These are phyloP conservation scores for Polytrichum formosum DNA, from an alignment of 225 moss, liverwort and hornwort genomes.

Conservation along the genomic window DNA sequence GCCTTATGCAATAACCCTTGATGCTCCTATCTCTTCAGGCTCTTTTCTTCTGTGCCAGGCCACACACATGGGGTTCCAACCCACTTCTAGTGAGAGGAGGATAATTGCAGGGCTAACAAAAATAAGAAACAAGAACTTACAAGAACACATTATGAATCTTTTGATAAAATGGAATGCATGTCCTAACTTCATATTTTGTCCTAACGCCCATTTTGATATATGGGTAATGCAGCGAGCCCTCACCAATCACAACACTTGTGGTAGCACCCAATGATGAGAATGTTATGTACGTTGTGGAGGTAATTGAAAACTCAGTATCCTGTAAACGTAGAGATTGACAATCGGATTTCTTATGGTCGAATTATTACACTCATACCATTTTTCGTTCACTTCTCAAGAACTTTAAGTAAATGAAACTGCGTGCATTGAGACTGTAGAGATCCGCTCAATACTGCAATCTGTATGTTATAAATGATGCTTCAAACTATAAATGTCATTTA, in stretches of 20 bases:
- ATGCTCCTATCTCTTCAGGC: background rate
- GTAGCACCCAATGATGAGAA: constrained; percentile 26
- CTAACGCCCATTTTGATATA: background rate
- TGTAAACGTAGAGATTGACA: background rate
- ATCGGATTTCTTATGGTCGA: no score
- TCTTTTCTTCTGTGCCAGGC: background rate
- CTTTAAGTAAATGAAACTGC: no score
- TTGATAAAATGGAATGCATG: background rate
- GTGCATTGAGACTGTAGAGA: background rate
- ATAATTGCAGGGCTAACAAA: no score
- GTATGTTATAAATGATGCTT: no score
- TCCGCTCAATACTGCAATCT: background rate
- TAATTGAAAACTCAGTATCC: constrained; percentile 1
- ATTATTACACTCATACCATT: no score
- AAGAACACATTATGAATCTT: background rate
- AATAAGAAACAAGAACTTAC: background rate
- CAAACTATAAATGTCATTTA: background rate
- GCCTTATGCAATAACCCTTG: background rate
- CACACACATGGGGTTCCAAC: background rate
- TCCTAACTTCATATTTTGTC: background rate
- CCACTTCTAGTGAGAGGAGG: no score
- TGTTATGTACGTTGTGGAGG: constrained; percentile 36
- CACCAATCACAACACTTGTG: constrained; percentile 33
- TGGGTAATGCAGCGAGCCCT: constrained; percentile 25
- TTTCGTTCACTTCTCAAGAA: no score